These are phyloP conservation scores for Pseudonitzschia delicatissima DNA, from an alignment of 108 stramenopile species.

Conservation along the genomic window DNA sequence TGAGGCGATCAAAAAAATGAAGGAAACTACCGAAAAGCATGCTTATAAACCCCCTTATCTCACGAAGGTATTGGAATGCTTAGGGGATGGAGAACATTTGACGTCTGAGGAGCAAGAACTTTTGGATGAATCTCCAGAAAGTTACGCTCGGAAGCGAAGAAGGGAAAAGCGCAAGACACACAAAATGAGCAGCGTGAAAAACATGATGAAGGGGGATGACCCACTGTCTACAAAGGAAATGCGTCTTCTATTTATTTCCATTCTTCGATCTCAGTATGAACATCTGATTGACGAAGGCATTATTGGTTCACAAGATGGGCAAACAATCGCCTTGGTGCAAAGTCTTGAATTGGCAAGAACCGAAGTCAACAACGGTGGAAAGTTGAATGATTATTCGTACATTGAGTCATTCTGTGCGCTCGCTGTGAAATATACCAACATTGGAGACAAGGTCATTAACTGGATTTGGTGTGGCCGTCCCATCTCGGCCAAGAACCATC, in stretches of 20 bases:
- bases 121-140: not conserved
- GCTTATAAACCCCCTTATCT: conserved; percentile 51
- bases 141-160: conserved; percentile 12
- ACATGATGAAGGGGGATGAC: conserved; percentile 31
- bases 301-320: conserved; percentile 40
- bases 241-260: conserved; percentile 43
- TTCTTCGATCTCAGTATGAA: conserved; percentile 46
- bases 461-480: not conserved
- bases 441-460: not conserved
- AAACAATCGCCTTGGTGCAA: conserved; percentile 41
- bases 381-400: conserved; percentile 39
- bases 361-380: conserved; percentile 38
- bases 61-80: conserved; percentile 41
- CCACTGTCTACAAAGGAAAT: conserved; percentile 34
- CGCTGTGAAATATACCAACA: conserved; percentile 7
- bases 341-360: conserved; percentile 53
- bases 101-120: conserved; percentile 2
- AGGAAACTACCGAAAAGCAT: conserved; percentile 30
- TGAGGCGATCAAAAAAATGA: conserved; percentile 42
- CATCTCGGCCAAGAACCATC: not conserved
- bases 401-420: conserved; percentile 11
- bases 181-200: conserved; percentile 11
- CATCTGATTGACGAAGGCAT: conserved; percentile 49
- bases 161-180: not conserved
- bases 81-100: conserved; percentile 12